A percentile compares a stretch with the other conserved stretches of the same genome.
phyloP scores from a whole-genome alignment of 768 basidiomycete genomes.

The Leccinum sublutescens region DNA sequence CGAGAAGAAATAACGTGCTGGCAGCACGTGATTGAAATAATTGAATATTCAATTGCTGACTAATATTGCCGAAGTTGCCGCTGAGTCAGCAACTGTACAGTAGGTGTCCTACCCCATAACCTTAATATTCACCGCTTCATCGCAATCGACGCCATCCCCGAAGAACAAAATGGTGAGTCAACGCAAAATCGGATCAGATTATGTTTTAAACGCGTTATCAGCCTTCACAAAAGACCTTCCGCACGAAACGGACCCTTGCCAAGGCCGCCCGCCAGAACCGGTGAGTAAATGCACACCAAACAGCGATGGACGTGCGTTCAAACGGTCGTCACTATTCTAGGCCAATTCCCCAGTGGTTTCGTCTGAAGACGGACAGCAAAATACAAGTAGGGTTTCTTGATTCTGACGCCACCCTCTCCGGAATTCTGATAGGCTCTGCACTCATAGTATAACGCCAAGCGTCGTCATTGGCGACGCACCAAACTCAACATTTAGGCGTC shows the following conservation, averaged over 20 bases:
- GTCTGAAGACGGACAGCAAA: slow-evolving; percentile 93
- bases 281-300: slow-evolving; percentile 40
- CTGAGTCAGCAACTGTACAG: slow-evolving; percentile 46
- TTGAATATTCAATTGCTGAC: neutral
- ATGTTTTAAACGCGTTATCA: slow-evolving; percentile 33
- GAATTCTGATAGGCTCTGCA: neutral
- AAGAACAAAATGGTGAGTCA: slow-evolving; percentile 50
- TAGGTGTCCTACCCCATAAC: slow-evolving; percentile 24
- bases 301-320: neutral
- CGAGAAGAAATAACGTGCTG: no score
- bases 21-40: no score
- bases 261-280: slow-evolving; percentile 96
- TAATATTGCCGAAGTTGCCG: slow-evolving; percentile 9
- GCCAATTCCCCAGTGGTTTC: slow-evolving; percentile 99
- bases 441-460: slow-evolving; percentile 85
- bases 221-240: slow-evolving; percentile 99
- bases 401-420: neutral
- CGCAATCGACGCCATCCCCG: slow-evolving; percentile 32
- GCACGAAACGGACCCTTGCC: slow-evolving; percentile 95
- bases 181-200: neutral
- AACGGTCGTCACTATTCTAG: slow-evolving; percentile 36
- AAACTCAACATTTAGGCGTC: slow-evolving; percentile 88
- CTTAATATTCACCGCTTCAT: slow-evolving; percentile 29
- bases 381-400: slow-evolving; percentile 60
- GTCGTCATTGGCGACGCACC: slow-evolving; percentile 98